Conservation (phyloP, 2,329 filamentous ascomycete genomes). For the Bipolaris sorokiniana region DNA sequence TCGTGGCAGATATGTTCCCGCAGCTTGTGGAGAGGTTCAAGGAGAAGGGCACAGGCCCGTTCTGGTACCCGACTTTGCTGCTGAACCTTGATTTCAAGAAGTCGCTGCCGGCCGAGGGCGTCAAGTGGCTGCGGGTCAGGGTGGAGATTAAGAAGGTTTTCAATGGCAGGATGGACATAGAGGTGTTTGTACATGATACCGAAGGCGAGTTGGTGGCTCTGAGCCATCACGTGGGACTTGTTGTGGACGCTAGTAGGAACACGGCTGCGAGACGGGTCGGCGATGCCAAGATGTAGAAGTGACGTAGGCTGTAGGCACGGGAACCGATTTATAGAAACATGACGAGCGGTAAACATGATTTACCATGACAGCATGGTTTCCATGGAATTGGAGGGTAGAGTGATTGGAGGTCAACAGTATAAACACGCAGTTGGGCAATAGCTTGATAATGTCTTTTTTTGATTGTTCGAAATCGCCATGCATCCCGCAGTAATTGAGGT, state of each 20-base stretch:
- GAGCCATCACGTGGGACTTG: constrained; percentile 70
- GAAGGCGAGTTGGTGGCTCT: constrained; percentile 69
- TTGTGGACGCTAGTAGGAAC: constrained; percentile 69
- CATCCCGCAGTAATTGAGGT: neutral
- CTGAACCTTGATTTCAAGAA: constrained; percentile 82
- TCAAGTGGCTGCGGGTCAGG: constrained; percentile 74
- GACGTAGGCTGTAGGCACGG: neutral
- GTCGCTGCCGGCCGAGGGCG: constrained; percentile 68
- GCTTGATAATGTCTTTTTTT: neutral
- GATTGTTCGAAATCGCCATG: constrained; percentile 1
- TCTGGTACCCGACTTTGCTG: constrained; percentile 78
- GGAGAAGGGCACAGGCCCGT: constrained; percentile 47
- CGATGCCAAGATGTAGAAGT: constrained; percentile 44
- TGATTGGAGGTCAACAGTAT: neutral
- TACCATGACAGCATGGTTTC: neutral
- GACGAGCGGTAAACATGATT: neutral
- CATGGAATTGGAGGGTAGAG: neutral
- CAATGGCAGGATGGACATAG: constrained; percentile 76
- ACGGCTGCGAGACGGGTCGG: constrained; percentile 55
- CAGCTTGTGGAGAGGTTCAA: constrained; percentile 64
- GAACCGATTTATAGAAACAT: neutral
- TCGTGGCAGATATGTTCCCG: constrained; percentile 72
- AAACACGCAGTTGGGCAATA: neutral
- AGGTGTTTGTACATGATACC: constrained; percentile 71
- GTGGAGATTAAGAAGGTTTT: constrained; percentile 69